Percentiles rank a stretch among this genome's conserved stretches.
Conservation (phyloP, 208 protist genomes). For the Wallacemonas sp. region DNA sequence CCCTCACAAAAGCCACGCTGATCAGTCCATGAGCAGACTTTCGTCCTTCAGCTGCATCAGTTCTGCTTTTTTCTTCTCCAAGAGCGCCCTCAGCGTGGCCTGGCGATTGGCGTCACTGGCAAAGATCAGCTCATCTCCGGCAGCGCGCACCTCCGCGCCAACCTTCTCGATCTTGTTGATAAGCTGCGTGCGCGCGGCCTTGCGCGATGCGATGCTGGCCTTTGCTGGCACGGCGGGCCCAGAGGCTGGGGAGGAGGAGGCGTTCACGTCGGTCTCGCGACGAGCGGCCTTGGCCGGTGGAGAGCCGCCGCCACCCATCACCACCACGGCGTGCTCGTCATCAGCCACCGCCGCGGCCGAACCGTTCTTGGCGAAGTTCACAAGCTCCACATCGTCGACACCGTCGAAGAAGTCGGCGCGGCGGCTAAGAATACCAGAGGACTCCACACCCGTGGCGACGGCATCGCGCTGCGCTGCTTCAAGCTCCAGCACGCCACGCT, state of each 20-base stretch:
- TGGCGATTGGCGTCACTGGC: slow-evolving; percentile 23
- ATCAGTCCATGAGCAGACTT: neutral
- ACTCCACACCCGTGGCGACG: slow-evolving; percentile 47
- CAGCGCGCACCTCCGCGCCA: slow-evolving; percentile 29
- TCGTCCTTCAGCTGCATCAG: slow-evolving; percentile 32
- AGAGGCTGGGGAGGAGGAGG: neutral
- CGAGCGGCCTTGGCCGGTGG: slow-evolving; percentile 33
- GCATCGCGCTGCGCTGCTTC: slow-evolving; percentile 48
- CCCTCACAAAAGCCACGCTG: too few relatives aligned
- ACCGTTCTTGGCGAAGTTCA: slow-evolving; percentile 17
- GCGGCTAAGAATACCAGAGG: slow-evolving; percentile 50
- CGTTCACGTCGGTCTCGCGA: slow-evolving; percentile 17
- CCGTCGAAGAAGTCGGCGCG: slow-evolving; percentile 84
- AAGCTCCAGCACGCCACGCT: slow-evolving; percentile 54
- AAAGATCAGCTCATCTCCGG: slow-evolving; percentile 35
- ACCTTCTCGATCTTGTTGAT: slow-evolving; percentile 40
- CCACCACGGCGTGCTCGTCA: slow-evolving; percentile 36
- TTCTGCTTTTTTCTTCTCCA: slow-evolving; percentile 31
- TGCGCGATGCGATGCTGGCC: neutral
- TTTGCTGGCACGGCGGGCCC: neutral
- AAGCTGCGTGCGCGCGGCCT: slow-evolving; percentile 16
- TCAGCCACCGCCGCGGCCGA: slow-evolving; percentile 31
- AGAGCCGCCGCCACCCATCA: neutral
- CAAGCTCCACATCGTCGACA: slow-evolving; percentile 70
- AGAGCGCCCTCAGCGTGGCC: slow-evolving; percentile 16